phyloP scores from a whole-genome alignment of 495 filamentous ascomycete genomes.

The Platismatia glauca region DNA sequence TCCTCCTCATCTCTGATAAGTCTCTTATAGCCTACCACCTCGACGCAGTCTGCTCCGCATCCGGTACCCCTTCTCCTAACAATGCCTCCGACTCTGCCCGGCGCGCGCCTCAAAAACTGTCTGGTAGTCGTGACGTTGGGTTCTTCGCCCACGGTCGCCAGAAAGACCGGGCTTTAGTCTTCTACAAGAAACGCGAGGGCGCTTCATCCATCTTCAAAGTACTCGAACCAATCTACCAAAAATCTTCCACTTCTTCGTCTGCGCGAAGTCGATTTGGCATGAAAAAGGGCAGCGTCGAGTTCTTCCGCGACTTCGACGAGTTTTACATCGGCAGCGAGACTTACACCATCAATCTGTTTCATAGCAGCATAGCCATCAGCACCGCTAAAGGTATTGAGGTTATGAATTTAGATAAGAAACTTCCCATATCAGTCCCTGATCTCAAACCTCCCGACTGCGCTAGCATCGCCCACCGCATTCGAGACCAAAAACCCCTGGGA shows the following conservation, averaged over 20 bases:
- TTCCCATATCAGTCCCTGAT: slow-evolving; percentile 81
- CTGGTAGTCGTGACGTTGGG: slow-evolving; percentile 76
- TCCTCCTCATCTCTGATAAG: slow-evolving; percentile 83
- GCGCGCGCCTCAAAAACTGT: slow-evolving; percentile 82
- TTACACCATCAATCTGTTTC: slow-evolving; percentile 91
- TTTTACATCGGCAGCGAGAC: slow-evolving; percentile 98
- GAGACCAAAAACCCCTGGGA: slow-evolving; percentile 72
- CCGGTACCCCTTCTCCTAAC: slow-evolving; percentile 40
- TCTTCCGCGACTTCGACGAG: slow-evolving; percentile 95
- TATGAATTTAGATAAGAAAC: slow-evolving; percentile 92
- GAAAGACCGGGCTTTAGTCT: slow-evolving; percentile 89
- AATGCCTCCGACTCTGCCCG: slow-evolving; percentile 37
- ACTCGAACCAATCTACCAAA: slow-evolving; percentile 89
- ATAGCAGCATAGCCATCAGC: slow-evolving; percentile 80
- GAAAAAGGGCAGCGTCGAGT: slow-evolving; percentile 70
- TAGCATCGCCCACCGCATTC: slow-evolving; percentile 72
- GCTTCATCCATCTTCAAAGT: slow-evolving; percentile 91
- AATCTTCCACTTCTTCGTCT: slow-evolving; percentile 29
- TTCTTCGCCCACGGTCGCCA: slow-evolving; percentile 93
- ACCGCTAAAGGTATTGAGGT: slow-evolving; percentile 93
- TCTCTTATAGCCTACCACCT: slow-evolving; percentile 90
- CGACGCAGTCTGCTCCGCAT: slow-evolving; percentile 73
- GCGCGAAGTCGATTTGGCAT: slow-evolving; percentile 58
- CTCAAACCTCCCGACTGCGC: slow-evolving; percentile 53
- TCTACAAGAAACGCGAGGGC: slow-evolving; percentile 94